Percentiles rank a stretch among this genome's conserved stretches.
phyloP scores from a whole-genome alignment of 192 early-diverging fungal species.

The Helicostylum pulchrum region DNA sequence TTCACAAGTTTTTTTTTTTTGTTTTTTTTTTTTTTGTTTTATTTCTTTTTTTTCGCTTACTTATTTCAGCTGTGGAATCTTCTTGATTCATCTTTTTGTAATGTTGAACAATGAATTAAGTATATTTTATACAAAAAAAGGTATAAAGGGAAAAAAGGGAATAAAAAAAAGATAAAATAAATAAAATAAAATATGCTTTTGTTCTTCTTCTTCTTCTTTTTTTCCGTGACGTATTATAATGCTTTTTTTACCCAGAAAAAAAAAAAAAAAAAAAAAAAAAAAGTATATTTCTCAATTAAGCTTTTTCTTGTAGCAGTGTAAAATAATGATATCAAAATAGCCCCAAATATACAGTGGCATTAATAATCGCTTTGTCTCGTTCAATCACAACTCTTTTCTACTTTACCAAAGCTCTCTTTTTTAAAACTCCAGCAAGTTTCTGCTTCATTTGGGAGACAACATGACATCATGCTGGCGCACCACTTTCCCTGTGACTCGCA shows the following conservation, averaged over 20 bases:
- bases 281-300: not conserved
- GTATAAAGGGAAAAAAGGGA: not conserved
- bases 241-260: not conserved
- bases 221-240: not conserved
- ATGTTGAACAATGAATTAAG: not conserved
- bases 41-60: not conserved
- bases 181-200: not conserved
- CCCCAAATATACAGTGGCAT: too few species aligned
- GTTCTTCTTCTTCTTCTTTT: not conserved
- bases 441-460: not conserved
- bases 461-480: not conserved
- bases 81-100: constrained; percentile 7
- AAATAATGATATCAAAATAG: too few species aligned
- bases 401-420: not conserved
- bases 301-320: too few species aligned
- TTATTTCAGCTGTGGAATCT: not conserved
- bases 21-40: not conserved
- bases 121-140: not conserved
- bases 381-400: not conserved
- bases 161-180: not conserved
- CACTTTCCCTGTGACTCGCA: too few species aligned
- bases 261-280: not conserved
- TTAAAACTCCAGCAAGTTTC: not conserved
- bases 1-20: too few species aligned
- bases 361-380: too few species aligned